These are phyloP conservation scores for Uronychia binucleata DNA, from an alignment of 73 alveolate genomes.

Conservation along the genomic window DNA sequence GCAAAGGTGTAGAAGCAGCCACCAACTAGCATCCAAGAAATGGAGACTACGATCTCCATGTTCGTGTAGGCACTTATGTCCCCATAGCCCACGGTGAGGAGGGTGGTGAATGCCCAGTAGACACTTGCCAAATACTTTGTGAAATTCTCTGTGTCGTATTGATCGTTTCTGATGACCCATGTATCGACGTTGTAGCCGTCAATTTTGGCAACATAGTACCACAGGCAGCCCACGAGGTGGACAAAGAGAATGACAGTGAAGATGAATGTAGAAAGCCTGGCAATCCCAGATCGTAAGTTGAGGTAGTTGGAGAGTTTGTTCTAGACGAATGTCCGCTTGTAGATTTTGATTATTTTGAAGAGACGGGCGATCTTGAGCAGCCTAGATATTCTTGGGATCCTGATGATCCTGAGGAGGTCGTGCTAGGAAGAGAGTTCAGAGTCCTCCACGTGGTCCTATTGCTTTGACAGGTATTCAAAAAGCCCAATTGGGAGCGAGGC, in stretches of 20 bases:
- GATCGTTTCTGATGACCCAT: conserved; percentile 53
- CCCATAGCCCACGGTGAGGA: conserved; percentile 75
- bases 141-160: conserved; percentile 51
- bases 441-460: not conserved
- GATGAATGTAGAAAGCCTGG: conserved; percentile 7
- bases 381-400: conserved; percentile 68
- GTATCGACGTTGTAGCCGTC: conserved; percentile 42
- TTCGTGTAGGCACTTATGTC: conserved; percentile 64
- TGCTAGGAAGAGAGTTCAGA: not conserved
- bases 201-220: conserved; percentile 43
- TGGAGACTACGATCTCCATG: conserved; percentile 49
- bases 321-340: not conserved
- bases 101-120: conserved; percentile 63
- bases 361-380: conserved; percentile 57
- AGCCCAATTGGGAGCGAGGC: conserved; percentile 56
- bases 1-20: conserved; percentile 65
- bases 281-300: not conserved
- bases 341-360: conserved; percentile 19
- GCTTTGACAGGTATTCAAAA: not conserved
- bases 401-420: conserved; percentile 36
- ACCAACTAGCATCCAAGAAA: conserved; percentile 71
- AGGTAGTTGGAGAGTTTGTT: not conserved
- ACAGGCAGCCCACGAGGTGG: conserved; percentile 27
- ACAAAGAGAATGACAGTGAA: conserved; percentile 20
- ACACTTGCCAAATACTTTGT: conserved; percentile 45